phyloP scores from a whole-genome alignment of 2,329 filamentous ascomycete genomes.

The Phoma herbarum region DNA sequence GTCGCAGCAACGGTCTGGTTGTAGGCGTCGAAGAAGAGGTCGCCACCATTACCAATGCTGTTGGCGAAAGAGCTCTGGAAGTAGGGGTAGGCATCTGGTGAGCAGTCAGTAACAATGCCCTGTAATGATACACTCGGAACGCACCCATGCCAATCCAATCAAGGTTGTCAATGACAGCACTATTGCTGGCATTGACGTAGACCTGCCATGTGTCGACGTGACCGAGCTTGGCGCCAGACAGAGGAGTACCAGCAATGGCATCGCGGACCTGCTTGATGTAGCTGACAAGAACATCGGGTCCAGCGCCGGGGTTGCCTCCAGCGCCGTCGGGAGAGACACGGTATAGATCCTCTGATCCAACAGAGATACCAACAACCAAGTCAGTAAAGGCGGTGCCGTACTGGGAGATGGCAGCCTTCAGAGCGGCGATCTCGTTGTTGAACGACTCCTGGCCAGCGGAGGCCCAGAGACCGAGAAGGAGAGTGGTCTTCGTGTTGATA shows the following conservation, averaged over 20 bases:
- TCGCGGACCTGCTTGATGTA: constrained; percentile 76
- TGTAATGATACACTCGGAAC: background rate
- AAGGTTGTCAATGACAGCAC: constrained; percentile 70
- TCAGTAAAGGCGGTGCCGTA: constrained; percentile 73
- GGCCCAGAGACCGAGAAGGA: constrained; percentile 86
- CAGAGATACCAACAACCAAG: constrained; percentile 81
- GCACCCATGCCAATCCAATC: constrained; percentile 88
- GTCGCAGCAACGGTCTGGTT: constrained; percentile 66
- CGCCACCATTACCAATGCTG: constrained; percentile 68
- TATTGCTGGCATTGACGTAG: constrained; percentile 74
- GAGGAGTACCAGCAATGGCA: constrained; percentile 68
- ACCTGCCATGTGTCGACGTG: constrained; percentile 85
- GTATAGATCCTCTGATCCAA: constrained; percentile 81
- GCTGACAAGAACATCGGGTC: constrained; percentile 67
- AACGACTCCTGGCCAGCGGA: constrained; percentile 72
- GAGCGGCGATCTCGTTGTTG: constrained; percentile 76
- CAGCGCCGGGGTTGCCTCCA: constrained; percentile 68
- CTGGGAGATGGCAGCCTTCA: constrained; percentile 72
- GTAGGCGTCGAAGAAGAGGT: constrained; percentile 74
- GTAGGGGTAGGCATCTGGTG: constrained; percentile 78
- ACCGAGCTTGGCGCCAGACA: constrained; percentile 69
- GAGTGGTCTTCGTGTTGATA: constrained; percentile 77
- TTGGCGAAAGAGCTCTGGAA: constrained; percentile 70
- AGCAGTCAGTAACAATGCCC: background rate
- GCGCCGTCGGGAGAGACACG: constrained; percentile 70